A percentile compares a stretch with the other conserved stretches of the same genome.
Conservation (phyloP, 2,329 filamentous ascomycete species). For the Scedosporium dehoogii region DNA sequence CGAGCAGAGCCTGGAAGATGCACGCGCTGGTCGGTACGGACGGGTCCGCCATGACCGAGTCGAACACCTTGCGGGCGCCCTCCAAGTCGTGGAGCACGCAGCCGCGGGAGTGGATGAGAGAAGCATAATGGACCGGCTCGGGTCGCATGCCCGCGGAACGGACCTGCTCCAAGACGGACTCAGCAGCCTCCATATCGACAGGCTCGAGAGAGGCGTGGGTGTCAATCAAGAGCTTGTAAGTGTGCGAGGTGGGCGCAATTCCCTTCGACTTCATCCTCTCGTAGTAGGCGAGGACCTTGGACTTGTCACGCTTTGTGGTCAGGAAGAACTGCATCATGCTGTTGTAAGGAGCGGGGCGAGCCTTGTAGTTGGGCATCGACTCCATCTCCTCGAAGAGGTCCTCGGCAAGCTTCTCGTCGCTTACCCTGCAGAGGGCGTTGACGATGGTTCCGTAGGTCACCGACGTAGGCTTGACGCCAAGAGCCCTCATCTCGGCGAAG, state of each 20-base stretch:
- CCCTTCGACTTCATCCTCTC: slow-evolving; percentile 82
- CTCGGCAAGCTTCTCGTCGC: slow-evolving; percentile 94
- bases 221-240: slow-evolving; percentile 94
- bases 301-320: slow-evolving; percentile 90
- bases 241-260: slow-evolving; percentile 88
- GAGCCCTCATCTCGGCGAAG: slow-evolving; percentile 92
- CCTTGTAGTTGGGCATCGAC: slow-evolving; percentile 96
- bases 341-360: slow-evolving; percentile 93
- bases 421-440: slow-evolving; percentile 93
- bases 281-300: slow-evolving; percentile 90
- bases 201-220: slow-evolving; percentile 91
- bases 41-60: slow-evolving; percentile 61
- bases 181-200: slow-evolving; percentile 76
- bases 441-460: slow-evolving; percentile 98
- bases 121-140: slow-evolving; percentile 91
- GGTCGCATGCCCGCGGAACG: slow-evolving; percentile 62
- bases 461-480: slow-evolving; percentile 89
- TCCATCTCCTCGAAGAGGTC: slow-evolving; percentile 99
- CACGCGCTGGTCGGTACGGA: slow-evolving; percentile 67
- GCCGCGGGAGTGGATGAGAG: slow-evolving; percentile 89
- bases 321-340: slow-evolving; percentile 99
- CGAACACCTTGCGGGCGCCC: slow-evolving; percentile 72
- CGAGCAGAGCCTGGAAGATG: slow-evolving; percentile 93
- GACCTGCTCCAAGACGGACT: slow-evolving; percentile 73
- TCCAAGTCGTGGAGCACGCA: slow-evolving; percentile 89